Evolutionary conservation across 2,329 filamentous ascomycete genomes (phyloP).

Genomic region (Fusarium ramigenum): DNA sequence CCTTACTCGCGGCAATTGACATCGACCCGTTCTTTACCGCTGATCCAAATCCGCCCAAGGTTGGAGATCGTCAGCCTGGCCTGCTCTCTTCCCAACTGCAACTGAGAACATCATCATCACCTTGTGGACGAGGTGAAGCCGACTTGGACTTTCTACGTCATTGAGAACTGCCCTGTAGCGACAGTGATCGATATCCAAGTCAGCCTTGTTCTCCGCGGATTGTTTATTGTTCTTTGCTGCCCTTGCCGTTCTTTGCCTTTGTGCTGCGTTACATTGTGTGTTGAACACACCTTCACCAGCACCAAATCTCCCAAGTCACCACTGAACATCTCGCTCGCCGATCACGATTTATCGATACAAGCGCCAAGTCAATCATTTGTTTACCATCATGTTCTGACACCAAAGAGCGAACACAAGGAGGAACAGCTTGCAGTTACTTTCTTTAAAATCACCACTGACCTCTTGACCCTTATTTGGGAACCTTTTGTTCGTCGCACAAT

Average conservation of each 20-base stretch:
- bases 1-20: constrained; percentile 13
- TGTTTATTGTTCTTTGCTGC: constrained; percentile 20
- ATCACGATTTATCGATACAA: constrained; percentile 27
- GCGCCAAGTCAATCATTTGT: constrained; percentile 8
- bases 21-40: constrained; percentile 21
- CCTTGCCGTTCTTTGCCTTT: constrained; percentile 9
- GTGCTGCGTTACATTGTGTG: constrained; percentile 32
- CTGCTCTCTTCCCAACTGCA: constrained; percentile 22
- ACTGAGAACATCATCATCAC: constrained; percentile 22
- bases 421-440: constrained; percentile 32
- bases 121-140: constrained; percentile 34
- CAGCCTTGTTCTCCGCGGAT: constrained; percentile 21
- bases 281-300: constrained; percentile 27
- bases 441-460: constrained; percentile 20
- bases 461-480: constrained; percentile 21
- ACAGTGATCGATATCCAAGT: background rate
- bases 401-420: constrained; percentile 33
- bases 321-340: constrained; percentile 19
- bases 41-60: constrained; percentile 22
- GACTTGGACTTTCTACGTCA: constrained; percentile 13
- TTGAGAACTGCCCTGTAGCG: background rate
- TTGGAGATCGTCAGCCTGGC: constrained; percentile 28
- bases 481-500: constrained; percentile 16
- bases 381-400: constrained; percentile 39
- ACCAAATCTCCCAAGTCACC: constrained; percentile 19